Conservation (phyloP, 2,329 filamentous ascomycete genomes). For the Ceratocystis smalleyi region DNA sequence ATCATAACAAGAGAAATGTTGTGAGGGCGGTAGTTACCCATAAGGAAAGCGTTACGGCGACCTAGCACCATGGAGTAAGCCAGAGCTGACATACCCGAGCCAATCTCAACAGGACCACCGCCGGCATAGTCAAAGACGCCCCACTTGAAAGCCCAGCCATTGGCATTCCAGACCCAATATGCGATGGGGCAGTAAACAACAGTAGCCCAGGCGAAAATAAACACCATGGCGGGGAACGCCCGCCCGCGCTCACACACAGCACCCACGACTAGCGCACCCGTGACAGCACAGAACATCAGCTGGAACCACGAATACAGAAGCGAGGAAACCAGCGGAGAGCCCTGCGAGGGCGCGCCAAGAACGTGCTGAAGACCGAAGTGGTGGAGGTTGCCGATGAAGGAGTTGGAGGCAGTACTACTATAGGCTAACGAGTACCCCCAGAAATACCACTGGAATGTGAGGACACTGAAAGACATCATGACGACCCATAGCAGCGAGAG, state of each 20-base stretch:
- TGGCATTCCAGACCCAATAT: slow-evolving; percentile 91
- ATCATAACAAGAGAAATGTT: slow-evolving; percentile 96
- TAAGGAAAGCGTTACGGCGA: slow-evolving; percentile 96
- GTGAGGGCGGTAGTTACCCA: slow-evolving; percentile 98
- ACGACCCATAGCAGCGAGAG: slow-evolving; percentile 94
- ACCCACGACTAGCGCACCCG: slow-evolving; percentile 78
- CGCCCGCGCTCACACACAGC: slow-evolving; percentile 89
- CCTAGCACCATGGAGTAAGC: slow-evolving; percentile 94
- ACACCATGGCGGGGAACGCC: slow-evolving; percentile 84
- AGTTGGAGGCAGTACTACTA: slow-evolving; percentile 63
- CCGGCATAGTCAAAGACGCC: slow-evolving; percentile 94
- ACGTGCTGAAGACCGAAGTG: slow-evolving; percentile 83
- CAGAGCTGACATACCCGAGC: slow-evolving; percentile 78
- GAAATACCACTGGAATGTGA: slow-evolving; percentile 98
- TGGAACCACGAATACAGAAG: slow-evolving; percentile 92
- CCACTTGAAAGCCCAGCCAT: slow-evolving; percentile 83
- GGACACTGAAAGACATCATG: slow-evolving; percentile 82
- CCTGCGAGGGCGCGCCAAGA: slow-evolving; percentile 68
- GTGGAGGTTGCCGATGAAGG: slow-evolving; percentile 79
- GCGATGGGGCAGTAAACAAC: slow-evolving; percentile 93
- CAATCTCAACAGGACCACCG: slow-evolving; percentile 93
- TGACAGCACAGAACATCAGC: slow-evolving; percentile 96
- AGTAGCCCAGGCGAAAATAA: slow-evolving; percentile 91
- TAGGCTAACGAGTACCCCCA: slow-evolving; percentile 97
- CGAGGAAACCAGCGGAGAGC: slow-evolving; percentile 74